Percentiles rank a stretch among this genome's conserved stretches.
These are phyloP conservation scores for Stachybotrys echinatus DNA, from an alignment of 2,329 filamentous ascomycete species.

Conservation along the genomic window DNA sequence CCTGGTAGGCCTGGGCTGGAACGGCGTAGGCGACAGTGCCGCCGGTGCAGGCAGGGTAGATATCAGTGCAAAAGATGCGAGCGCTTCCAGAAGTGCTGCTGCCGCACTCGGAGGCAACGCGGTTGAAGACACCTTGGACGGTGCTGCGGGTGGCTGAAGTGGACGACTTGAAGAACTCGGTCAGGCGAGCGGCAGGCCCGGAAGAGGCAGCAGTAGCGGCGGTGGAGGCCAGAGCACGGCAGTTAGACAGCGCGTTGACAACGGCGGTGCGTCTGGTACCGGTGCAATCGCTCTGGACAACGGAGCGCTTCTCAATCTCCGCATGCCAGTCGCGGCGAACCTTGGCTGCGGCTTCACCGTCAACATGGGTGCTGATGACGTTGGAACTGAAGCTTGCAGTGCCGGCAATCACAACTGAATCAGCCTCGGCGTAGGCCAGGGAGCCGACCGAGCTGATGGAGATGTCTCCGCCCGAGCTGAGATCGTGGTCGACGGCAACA, in stretches of 20 bases:
- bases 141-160: conserved; percentile 27
- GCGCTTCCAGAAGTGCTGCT: neutral
- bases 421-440: conserved; percentile 44
- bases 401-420: conserved; percentile 40
- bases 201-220: conserved; percentile 45
- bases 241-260: conserved; percentile 41
- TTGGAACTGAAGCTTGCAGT: conserved; percentile 49
- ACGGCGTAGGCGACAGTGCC: neutral
- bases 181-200: conserved; percentile 36
- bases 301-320: conserved; percentile 29
- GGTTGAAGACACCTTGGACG: conserved; percentile 40
- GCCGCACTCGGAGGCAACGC: conserved; percentile 39
- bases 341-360: conserved; percentile 44
- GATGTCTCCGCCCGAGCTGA: conserved; percentile 39
- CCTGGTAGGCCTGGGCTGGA: conserved; percentile 1
- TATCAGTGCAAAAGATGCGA: conserved; percentile 1
- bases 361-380: conserved; percentile 46
- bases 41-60: neutral
- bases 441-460: conserved; percentile 46
- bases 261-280: conserved; percentile 34
- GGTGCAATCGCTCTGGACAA: conserved; percentile 44
- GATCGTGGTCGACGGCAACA: conserved; percentile 43
- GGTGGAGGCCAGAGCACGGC: conserved; percentile 27
- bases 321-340: conserved; percentile 36
- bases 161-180: conserved; percentile 55